Evolutionary conservation across 2,329 filamentous ascomycete genomes (phyloP), one percentile per base, ranked within the genome.

Genomic region (Xylariaceae sp.): DNA sequence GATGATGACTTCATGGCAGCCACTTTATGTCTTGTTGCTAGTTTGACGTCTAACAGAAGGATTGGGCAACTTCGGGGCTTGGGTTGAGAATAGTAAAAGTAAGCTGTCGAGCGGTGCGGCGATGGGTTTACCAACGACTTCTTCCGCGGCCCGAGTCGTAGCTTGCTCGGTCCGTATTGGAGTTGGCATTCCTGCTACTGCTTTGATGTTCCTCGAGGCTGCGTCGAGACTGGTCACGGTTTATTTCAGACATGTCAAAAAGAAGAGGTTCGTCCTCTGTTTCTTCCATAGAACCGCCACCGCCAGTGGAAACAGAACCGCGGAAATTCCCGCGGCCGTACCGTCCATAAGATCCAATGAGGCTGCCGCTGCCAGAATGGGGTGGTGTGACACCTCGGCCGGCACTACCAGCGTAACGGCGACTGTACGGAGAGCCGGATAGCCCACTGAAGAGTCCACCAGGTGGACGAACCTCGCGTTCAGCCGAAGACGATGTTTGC

Each of bases 191-290:
- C 27, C 68, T 67, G 31, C 71, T 69, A 3, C 70, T 68, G 2
- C 72, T 70, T 43, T 73, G 68, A 1, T 69, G 71, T 58, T 85
- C 82, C 60, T 86, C 83, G 6, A 85, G 67, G 61, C 80, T 85
- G 58, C 80, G 76, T 58, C 82, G 74, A 44, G 78, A 77, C 53
- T 78, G 76, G 19, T 69, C 66, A 11, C 79, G 74, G 61, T 84
- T 83, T 66, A 88, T 80, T 68, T 89, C 86, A 37, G 84, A 87
- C 76, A 89, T 83, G 59, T 86, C 84, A 68, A 89, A 89, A 7
- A 89, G 75, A 7, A 89, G 69, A 0, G 84, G 84, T 64, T 89
- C 86, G 52, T 88, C 86, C 56, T 87, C 84, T 29, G 75, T 70
- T 4, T 80, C 80, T 50, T 72, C 72, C 44, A 81, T 76, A 6